Evolutionary conservation across 2,329 filamentous ascomycete genomes (phyloP), one percentile per base, ranked within the genome.

Genomic region (Cylindrodendrum hubeiense): DNA sequence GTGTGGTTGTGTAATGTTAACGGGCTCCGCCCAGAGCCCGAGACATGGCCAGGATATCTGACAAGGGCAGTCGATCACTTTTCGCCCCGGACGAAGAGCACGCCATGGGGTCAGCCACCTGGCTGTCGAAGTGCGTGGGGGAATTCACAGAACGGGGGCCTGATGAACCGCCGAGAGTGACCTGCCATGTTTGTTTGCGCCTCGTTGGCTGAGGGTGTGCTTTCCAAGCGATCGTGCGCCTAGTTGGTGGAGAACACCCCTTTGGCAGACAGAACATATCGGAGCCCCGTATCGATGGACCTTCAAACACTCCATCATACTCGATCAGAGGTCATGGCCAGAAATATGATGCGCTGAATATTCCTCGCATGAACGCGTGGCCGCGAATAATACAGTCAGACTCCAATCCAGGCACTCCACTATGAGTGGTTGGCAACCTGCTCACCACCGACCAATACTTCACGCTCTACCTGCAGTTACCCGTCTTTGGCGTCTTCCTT

Each of bases 1-100:
- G 68, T 75, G 72, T 75, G 62, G 70, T 62, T 67, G 72, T 74
- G 68, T 60, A 65, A 74, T 63, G 66, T 68, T 52, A 30, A 66
- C 47, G 58, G 55, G 50, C 58, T 61, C 67, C 55, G 37, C 63
- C 43, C 61, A 66, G 54, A 60, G 56, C 69, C 66, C 71, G 71
- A 74, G 73, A 74, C 72, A 74, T 69, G 65, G 46, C 59, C 63
- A 60, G 58, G 63, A 54, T 55, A 69, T 66, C 65, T 71, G 66
- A 69, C 72, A 71, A 61, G 66, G 64, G 63, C 52, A 19, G 64
- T 59, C 66, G 65, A 72, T 71, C n/a, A n/a, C 66, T 60, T 59
- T 72, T 65, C 52, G 62, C 65, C 60, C 43, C 67, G 63, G 51
- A 59, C 60, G 58, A 67, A 62, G 50, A 53, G 51, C 54, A 66